phyloP scores from a whole-genome alignment of 495 filamentous ascomycete genomes.

The Trichocladium antarcticum region DNA sequence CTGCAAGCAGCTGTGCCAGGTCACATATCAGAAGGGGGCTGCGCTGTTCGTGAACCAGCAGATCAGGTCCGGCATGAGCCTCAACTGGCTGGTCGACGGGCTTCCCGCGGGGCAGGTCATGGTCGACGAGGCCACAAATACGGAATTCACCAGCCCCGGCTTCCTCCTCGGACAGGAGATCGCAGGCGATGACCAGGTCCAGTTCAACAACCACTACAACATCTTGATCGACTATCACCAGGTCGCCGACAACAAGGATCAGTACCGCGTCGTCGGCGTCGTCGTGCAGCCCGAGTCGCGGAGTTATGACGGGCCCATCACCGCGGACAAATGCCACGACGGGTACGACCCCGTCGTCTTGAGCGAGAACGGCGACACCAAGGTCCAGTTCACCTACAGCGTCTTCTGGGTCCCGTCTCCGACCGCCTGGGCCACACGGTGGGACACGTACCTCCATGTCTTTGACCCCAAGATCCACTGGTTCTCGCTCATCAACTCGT shows the following conservation, averaged over 20 bases:
- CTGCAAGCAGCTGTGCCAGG: conserved; percentile 67
- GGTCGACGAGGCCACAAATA: conserved; percentile 57
- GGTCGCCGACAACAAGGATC: conserved; percentile 43
- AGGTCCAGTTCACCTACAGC: conserved; percentile 80
- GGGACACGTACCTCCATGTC: conserved; percentile 96
- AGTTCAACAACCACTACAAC: conserved; percentile 87
- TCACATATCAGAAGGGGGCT: conserved; percentile 53
- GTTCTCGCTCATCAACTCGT: conserved; percentile 92
- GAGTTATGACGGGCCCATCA: conserved; percentile 44
- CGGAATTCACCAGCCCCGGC: conserved; percentile 73
- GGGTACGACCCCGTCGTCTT: conserved; percentile 45
- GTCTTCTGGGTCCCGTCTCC: conserved; percentile 70
- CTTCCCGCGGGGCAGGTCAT: conserved; percentile 76
- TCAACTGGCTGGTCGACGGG: conserved; percentile 94
- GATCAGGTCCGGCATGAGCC: conserved; percentile 70
- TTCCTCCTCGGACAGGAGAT: conserved; percentile 67
- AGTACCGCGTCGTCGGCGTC: conserved; percentile 84
- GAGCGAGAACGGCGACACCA: conserved; percentile 50
- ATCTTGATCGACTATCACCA: conserved; percentile 90
- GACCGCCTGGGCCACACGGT: conserved; percentile 88
- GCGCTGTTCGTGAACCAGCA: conserved; percentile 70
- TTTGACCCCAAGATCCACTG: conserved; percentile 95
- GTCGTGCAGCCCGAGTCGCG: conserved; percentile 70
- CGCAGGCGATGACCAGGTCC: conserved; percentile 34
- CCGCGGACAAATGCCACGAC: conserved; percentile 51